These are phyloP conservation scores for Mrakia frigida DNA, from an alignment of 768 basidiomycete genomes.

Conservation along the genomic window DNA sequence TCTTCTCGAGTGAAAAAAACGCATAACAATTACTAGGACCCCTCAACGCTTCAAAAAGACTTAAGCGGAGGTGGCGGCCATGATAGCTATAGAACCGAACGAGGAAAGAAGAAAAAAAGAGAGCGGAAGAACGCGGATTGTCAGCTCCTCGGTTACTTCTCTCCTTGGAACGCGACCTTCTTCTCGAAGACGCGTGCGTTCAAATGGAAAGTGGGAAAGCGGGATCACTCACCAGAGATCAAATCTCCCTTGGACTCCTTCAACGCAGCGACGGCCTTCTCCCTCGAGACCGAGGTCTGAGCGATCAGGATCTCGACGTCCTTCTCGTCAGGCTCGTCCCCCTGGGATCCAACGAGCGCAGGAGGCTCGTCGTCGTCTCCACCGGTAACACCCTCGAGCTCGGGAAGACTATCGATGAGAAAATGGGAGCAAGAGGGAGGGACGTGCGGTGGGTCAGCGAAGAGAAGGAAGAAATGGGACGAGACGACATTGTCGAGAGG, in stretches of 20 bases:
- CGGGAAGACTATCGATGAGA: slow-evolving; percentile 37
- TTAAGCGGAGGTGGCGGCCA: slow-evolving; percentile 1
- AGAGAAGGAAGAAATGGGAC: neutral
- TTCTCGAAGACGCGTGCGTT: neutral
- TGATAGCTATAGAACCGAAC: neutral
- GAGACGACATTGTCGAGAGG: neutral
- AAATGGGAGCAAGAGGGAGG: neutral
- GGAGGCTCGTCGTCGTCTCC: slow-evolving; percentile 78
- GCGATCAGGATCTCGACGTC: slow-evolving; percentile 92
- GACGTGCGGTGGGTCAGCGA: neutral
- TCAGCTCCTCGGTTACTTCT: too few species aligned
- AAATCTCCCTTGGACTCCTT: slow-evolving; percentile 90
- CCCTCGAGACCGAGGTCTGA: slow-evolving; percentile 52
- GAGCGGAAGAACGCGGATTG: too few species aligned
- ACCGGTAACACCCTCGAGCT: slow-evolving; percentile 43
- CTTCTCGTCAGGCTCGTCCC: slow-evolving; percentile 63
- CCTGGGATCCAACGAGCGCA: slow-evolving; percentile 2
- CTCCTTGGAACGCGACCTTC: too few species aligned
- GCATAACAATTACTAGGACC: neutral
- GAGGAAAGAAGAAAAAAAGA: neutral
- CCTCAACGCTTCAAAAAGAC: neutral
- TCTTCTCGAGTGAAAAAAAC: neutral
- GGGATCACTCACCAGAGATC: slow-evolving; percentile 82
- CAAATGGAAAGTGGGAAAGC: neutral
- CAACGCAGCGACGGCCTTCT: slow-evolving; percentile 83